Conservation (phyloP, 805 yeast species). For the Metahyphopichia silvanorum region DNA sequence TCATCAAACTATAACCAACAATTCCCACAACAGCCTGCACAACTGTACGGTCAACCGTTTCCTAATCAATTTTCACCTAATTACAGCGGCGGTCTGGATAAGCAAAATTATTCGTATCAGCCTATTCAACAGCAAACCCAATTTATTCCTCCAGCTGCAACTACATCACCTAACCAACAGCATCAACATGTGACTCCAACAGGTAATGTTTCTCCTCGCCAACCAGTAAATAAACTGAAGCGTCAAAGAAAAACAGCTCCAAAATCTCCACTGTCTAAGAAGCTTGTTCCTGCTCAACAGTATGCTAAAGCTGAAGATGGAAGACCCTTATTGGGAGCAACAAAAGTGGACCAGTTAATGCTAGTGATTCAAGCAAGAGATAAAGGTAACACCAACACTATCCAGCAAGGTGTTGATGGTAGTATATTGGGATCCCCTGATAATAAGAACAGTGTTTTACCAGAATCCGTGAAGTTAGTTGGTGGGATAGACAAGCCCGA, state of each 20-base stretch:
- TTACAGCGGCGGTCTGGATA: neutral
- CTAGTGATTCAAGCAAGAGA: conserved; percentile 85
- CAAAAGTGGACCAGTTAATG: conserved; percentile 90
- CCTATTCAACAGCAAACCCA: conserved; percentile 6
- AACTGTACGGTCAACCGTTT: conserved; percentile 7
- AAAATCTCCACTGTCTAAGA: conserved; percentile 9
- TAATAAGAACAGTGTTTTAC: conserved; percentile 37
- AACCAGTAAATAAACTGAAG: too few relatives aligned
- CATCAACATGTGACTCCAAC: conserved; percentile 6
- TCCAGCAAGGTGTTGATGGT: conserved; percentile 68
- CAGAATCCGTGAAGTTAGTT: conserved; percentile 56
- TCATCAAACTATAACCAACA: conserved; percentile 8
- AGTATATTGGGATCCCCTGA: conserved; percentile 49
- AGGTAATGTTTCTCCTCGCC: conserved; percentile 1
- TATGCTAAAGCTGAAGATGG: conserved; percentile 55
- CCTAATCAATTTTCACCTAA: neutral
- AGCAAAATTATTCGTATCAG: conserved; percentile 3
- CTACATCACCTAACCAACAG: conserved; percentile 11
- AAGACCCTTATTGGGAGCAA: conserved; percentile 74
- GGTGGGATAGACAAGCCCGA: conserved; percentile 76
- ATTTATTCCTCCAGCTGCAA: conserved; percentile 5
- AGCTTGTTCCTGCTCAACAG: conserved; percentile 45
- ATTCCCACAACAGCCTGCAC: conserved; percentile 7
- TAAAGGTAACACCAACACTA: conserved; percentile 64
- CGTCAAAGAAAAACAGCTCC: too few relatives aligned